phyloP scores from a whole-genome alignment of 1,284 basidiomycete species.

The Heterobasidion irregulare region DNA sequence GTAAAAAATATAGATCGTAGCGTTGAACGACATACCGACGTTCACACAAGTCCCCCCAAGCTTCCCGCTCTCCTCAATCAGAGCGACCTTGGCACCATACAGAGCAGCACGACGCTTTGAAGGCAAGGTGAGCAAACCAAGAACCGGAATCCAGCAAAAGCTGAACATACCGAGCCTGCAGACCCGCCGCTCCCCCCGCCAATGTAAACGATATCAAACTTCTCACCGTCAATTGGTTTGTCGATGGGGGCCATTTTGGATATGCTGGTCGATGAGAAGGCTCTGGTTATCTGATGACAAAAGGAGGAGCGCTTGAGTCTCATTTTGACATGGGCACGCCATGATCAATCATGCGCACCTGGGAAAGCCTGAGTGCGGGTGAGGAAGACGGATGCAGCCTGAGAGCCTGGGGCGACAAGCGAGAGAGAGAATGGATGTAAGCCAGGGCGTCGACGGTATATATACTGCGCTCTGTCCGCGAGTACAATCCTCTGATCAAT shows the following conservation, averaged over 20 bases:
- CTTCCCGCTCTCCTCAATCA: conserved; percentile 73
- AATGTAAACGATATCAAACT: conserved; percentile 76
- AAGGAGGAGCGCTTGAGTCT: neutral
- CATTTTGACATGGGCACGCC: neutral
- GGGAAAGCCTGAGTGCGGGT: no score
- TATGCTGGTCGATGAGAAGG: conserved; percentile 29
- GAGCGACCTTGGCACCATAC: conserved; percentile 90
- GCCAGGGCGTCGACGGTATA: no score
- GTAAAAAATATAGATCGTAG: neutral
- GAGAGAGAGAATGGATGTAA: no score
- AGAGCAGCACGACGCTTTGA: conserved; percentile 77
- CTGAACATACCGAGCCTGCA: conserved; percentile 56
- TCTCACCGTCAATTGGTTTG: conserved; percentile 45
- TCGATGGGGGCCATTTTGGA: conserved; percentile 61
- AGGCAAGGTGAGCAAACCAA: neutral
- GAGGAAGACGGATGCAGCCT: no score
- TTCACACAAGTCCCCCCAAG: conserved; percentile 98
- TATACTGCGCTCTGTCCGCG: no score
- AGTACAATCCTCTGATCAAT: no score
- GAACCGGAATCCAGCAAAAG: neutral
- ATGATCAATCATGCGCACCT: neutral
- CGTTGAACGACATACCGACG: conserved; percentile 53
- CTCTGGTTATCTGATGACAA: conserved; percentile 27
- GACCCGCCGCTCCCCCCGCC: conserved; percentile 83
- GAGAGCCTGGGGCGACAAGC: no score